Base-by-base conservation (phyloP, 1,139 yeast species). In the Geotrichum candidum region DNA sequence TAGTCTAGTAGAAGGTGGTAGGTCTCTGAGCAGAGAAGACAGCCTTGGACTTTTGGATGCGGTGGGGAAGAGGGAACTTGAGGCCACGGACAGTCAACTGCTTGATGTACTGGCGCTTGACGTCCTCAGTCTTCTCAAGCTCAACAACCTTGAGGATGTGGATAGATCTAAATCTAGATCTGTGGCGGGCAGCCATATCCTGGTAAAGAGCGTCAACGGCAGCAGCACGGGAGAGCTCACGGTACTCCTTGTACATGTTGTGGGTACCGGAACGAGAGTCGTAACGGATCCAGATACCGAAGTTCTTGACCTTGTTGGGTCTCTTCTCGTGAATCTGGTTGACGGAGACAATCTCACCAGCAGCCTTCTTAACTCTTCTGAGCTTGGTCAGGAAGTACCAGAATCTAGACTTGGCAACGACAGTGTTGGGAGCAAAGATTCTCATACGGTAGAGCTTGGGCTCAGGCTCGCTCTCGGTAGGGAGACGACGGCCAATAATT, bases 231-330 rank as follows among this genome's bases (percentile, higher is more conserved):
- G 97, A 84, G 75, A 92, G 96, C 77, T 94, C 99, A 84, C 99
- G 92, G 95, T 91, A 90, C 86, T 94, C 99, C 87, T 90, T 94
- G 97, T 94, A 94, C 98, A 94, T 94, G 96, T 94, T 94, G 96
- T 95, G 99, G 78, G 96, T 91, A 85, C 99, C 99, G 74, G 99
- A 95, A 88, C 99, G 95, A 73, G 99, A 94, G 81, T 95, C 99
- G 90, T 95, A 94, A 87, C 99, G 92, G 81, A 94, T 88, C 99
- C 99, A 94, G 84, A 95, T 82, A 85, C 98, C 99, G 80, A 91
- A 94, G 90, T 92, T 94, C 94, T 94, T 94, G 78, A 94, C 98
- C 86, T 90, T 92, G 83, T 96, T 90, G 82, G 99, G 99, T 85
- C 85, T 90, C 80, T 92, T 84, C 85, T 94, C 99, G 78, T 87